These are phyloP conservation scores for Oryza longistaminata DNA, from an alignment of 176 grass and related monocot genomes.

Conservation along the genomic window DNA sequence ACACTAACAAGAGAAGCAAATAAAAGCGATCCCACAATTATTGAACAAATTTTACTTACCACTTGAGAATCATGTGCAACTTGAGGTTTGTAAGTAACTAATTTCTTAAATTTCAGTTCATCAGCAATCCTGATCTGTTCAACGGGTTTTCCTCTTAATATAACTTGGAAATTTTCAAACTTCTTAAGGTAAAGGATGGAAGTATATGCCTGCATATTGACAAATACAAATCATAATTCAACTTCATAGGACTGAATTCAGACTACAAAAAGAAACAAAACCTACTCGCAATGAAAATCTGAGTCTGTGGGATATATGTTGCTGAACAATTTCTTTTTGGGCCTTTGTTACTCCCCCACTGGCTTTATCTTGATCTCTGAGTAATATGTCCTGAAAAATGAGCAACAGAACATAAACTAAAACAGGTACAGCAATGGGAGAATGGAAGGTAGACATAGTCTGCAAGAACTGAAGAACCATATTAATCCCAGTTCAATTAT, in stretches of 20 bases:
- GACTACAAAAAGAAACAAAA: constrained; percentile 36
- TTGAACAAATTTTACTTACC: constrained; percentile 46
- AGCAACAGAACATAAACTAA: constrained; percentile 10
- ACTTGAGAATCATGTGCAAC: constrained; percentile 60
- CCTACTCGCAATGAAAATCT: constrained; percentile 87
- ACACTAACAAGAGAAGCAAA: constrained; percentile 32
- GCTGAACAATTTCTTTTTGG: constrained; percentile 83
- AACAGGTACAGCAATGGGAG: background rate
- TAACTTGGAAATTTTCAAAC: constrained; percentile 83
- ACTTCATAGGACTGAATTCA: constrained; percentile 17
- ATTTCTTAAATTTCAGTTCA: constrained; percentile 93
- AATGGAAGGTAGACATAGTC: constrained; percentile 1
- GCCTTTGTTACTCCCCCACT: constrained; percentile 52
- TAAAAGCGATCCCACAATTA: background rate
- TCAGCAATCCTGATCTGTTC: constrained; percentile 69
- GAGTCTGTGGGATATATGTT: constrained; percentile 82
- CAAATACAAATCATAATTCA: constrained; percentile 29
- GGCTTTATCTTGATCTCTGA: constrained; percentile 79
- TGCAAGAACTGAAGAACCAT: constrained; percentile 13
- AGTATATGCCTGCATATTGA: constrained; percentile 75
- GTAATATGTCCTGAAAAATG: constrained; percentile 88
- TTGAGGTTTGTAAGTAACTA: constrained; percentile 90
- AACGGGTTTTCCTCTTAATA: constrained; percentile 84
- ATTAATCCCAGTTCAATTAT: constrained; percentile 4
- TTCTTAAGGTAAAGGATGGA: constrained; percentile 92